Conservation (phyloP, 2,329 filamentous ascomycete species). For the Raffaelea deltoideospora region DNA sequence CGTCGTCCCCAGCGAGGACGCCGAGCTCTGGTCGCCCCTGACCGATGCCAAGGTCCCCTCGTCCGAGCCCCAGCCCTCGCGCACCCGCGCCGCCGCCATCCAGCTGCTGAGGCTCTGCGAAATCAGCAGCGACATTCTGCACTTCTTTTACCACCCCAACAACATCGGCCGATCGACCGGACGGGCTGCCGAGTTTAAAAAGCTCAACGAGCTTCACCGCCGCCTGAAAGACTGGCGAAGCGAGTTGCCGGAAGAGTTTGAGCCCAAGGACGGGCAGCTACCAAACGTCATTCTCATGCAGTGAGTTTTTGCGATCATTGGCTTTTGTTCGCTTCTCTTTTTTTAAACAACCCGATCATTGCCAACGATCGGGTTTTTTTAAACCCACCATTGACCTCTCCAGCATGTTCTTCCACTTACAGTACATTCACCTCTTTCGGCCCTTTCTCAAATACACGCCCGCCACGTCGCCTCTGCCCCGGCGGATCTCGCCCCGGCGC, state of each 20-base stretch:
- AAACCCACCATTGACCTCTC: neutral
- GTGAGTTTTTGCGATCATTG: constrained; percentile 38
- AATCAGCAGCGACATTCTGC: constrained; percentile 80
- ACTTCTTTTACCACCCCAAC: constrained; percentile 80
- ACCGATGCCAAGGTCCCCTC: constrained; percentile 68
- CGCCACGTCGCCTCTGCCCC: constrained; percentile 63
- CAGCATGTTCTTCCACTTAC: constrained; percentile 92
- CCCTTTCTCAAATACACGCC: constrained; percentile 87
- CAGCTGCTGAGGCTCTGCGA: constrained; percentile 77
- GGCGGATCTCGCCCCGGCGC: constrained; percentile 78
- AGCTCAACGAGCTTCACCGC: constrained; percentile 79
- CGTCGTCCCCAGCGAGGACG: constrained; percentile 79
- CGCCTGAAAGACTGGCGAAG: constrained; percentile 81
- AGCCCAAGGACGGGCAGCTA: constrained; percentile 76
- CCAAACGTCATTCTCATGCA: constrained; percentile 70
- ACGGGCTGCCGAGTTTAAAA: constrained; percentile 81
- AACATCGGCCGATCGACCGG: constrained; percentile 48
- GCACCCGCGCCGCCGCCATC: constrained; percentile 66
- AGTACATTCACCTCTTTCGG: constrained; percentile 84
- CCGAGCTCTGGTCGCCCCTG: constrained; percentile 62
- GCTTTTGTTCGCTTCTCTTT: neutral
- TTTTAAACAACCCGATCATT: no score
- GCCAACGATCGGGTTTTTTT: no score
- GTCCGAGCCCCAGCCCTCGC: constrained; percentile 62
- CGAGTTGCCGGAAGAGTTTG: constrained; percentile 70